A percentile compares a stretch with the other conserved stretches of the same genome.
Evolutionary conservation across 805 yeast genomes (phyloP).

Genomic region (Myxozyma nipponensis): DNA sequence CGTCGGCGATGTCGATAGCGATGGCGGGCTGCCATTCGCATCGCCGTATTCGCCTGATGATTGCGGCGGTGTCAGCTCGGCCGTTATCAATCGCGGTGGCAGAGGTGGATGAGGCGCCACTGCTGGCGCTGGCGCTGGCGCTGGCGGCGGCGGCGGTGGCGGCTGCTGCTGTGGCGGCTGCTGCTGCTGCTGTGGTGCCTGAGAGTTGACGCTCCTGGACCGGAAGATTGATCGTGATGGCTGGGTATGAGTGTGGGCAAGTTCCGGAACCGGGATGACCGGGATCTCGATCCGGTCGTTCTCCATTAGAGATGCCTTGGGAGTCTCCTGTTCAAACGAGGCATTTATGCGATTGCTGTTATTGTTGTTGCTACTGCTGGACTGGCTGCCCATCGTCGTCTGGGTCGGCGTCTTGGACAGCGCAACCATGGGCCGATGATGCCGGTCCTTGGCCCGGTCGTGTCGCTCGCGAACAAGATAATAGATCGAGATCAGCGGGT

Average conservation of each 20-base stretch:
- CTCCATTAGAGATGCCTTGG: constrained; percentile 1
- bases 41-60: neutral
- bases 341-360: neutral
- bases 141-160: too few species aligned
- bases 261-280: constrained; percentile 26
- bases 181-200: too few species aligned
- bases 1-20: neutral
- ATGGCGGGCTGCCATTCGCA: neutral
- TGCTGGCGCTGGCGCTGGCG: neutral
- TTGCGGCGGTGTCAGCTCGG: neutral
- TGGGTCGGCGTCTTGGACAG: neutral
- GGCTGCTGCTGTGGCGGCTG: too few species aligned
- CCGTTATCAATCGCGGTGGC: neutral
- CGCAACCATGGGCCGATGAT: constrained; percentile 19
- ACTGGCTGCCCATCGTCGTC: neutral
- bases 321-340: neutral
- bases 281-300: constrained; percentile 16
- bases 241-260: constrained; percentile 25
- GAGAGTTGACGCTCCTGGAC: constrained; percentile 23
- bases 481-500: constrained; percentile 84
- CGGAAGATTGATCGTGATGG: constrained; percentile 21
- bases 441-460: constrained; percentile 12
- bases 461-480: constrained; percentile 67
- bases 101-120: neutral
- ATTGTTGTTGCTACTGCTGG: neutral